phyloP scores from a whole-genome alignment of 768 basidiomycete species.

The Phlebiopsis gigantea region DNA sequence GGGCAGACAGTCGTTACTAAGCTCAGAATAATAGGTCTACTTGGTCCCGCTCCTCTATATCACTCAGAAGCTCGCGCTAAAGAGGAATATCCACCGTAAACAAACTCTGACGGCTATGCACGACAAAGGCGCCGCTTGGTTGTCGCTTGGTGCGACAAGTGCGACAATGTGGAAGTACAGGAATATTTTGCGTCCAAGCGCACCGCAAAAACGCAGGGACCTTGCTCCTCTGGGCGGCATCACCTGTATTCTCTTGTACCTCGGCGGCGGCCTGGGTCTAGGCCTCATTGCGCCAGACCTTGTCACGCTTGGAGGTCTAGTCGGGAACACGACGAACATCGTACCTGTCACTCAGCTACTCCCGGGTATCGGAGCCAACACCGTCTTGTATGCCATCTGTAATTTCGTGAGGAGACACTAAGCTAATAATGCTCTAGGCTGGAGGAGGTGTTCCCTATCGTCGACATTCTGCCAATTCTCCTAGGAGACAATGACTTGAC shows the following conservation, averaged over 20 bases:
- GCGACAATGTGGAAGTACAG: background rate
- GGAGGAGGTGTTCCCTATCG: background rate
- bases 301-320: background rate
- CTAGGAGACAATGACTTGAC: background rate
- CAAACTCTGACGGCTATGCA: constrained; percentile 9
- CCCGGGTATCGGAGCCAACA: background rate
- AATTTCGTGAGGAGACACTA: background rate
- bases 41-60: constrained; percentile 5
- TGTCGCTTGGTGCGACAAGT: constrained; percentile 5
- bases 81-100: background rate
- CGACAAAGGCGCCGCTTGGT: constrained; percentile 10
- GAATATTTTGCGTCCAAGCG: background rate
- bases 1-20: no score
- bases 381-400: background rate
- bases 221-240: background rate
- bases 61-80: constrained; percentile 7
- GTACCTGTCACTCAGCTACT: background rate
- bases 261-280: background rate
- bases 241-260: background rate
- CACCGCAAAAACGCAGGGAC: background rate
- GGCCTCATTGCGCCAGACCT: background rate
- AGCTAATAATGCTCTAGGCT: background rate
- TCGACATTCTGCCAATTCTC: background rate
- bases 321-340: constrained; percentile 1
- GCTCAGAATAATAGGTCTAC: background rate